phyloP scores from a whole-genome alignment of 345 rosid genomes.

The Populus nigra region DNA sequence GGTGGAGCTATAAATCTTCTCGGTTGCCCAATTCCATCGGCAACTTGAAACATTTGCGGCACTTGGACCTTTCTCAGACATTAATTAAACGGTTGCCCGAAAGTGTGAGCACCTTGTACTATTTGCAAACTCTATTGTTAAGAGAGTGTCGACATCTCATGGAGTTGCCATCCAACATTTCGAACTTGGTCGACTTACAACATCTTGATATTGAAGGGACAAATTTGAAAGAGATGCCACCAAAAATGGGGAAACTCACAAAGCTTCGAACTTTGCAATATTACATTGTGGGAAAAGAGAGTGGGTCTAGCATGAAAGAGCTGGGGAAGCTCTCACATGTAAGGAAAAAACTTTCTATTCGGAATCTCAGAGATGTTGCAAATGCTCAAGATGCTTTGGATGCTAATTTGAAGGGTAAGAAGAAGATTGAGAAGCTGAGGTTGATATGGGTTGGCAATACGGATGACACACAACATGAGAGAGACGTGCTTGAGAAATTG shows the following conservation, averaged over 20 bases:
- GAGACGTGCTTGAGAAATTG: not conserved
- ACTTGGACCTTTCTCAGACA: not conserved
- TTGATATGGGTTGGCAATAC: not conserved
- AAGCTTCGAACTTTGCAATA: not conserved
- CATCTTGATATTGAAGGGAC: slow-evolving; percentile 7
- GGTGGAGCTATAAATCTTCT: not conserved
- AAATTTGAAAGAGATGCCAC: not conserved
- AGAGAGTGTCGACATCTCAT: not conserved
- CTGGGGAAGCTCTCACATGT: not conserved
- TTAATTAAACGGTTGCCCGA: not conserved
- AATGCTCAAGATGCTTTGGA: not conserved
- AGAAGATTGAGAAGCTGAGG: not conserved
- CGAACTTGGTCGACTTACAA: not conserved
- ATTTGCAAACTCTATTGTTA: slow-evolving; percentile 1
- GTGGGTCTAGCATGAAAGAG: not conserved
- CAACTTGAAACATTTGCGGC: slow-evolving; percentile 2
- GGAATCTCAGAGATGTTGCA: not conserved
- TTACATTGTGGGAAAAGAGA: not conserved
- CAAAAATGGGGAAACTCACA: not conserved
- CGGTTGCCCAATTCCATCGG: slow-evolving; percentile 8
- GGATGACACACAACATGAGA: not conserved
- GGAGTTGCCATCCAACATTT: not conserved
- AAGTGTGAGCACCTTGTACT: not conserved
- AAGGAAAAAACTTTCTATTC: not conserved
- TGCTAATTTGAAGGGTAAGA: slow-evolving; percentile 1